phyloP scores from a whole-genome alignment of 2,329 filamentous ascomycete genomes.

The Verticillium isaacii region DNA sequence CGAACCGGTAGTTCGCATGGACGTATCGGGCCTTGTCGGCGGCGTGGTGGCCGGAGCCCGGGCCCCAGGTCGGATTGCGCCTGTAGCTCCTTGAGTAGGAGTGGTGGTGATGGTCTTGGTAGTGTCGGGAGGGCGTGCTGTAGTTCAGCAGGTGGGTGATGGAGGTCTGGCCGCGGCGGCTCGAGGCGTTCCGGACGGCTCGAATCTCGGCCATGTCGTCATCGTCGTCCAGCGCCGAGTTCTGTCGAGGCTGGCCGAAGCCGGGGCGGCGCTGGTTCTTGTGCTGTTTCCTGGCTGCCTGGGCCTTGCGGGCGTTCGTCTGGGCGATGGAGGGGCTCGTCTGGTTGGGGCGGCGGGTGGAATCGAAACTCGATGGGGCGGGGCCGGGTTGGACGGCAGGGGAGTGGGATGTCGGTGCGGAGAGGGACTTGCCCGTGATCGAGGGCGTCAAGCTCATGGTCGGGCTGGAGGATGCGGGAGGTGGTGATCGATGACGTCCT shows the following conservation, averaged over 20 bases:
- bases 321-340: slow-evolving; percentile 25
- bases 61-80: slow-evolving; percentile 74
- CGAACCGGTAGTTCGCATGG: slow-evolving; percentile 95
- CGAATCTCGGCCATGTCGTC: slow-evolving; percentile 80
- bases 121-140: slow-evolving; percentile 69
- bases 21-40: slow-evolving; percentile 87
- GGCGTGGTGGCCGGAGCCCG: slow-evolving; percentile 84
- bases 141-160: slow-evolving; percentile 98
- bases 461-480: slow-evolving; percentile 12
- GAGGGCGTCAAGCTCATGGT: slow-evolving; percentile 25
- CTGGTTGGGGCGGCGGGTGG: slow-evolving; percentile 40
- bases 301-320: slow-evolving; percentile 65
- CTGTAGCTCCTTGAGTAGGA: slow-evolving; percentile 54
- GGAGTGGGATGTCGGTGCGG: slow-evolving; percentile 35
- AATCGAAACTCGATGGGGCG: slow-evolving; percentile 44
- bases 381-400: slow-evolving; percentile 32
- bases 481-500: slow-evolving; percentile 26
- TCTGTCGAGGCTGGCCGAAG: slow-evolving; percentile 25
- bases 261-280: slow-evolving; percentile 71
- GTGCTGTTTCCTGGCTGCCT: slow-evolving; percentile 75
- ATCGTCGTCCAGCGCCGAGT: slow-evolving; percentile 60
- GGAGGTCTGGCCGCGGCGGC: slow-evolving; percentile 86
- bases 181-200: slow-evolving; percentile 52
- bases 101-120: slow-evolving; percentile 52
- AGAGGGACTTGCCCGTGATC: slow-evolving; percentile 47